These are phyloP conservation scores for Paulownia fortunei DNA, from an alignment of 257 asterid species.

Conservation along the genomic window DNA sequence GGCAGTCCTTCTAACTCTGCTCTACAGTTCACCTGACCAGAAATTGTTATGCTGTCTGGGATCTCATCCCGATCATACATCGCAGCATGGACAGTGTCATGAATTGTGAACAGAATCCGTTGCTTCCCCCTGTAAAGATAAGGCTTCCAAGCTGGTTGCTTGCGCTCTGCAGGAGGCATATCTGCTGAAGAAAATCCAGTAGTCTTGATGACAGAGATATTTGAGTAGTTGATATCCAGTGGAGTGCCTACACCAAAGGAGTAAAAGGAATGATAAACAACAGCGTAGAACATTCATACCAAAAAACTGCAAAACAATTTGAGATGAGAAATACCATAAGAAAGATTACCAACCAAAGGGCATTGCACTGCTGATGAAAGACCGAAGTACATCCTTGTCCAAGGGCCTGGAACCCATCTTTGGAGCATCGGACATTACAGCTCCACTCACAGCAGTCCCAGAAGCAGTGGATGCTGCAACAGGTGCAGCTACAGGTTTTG, in stretches of 20 bases:
- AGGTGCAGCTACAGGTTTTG: conserved; percentile 86
- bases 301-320: neutral
- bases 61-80: conserved; percentile 97
- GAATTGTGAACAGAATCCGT: conserved; percentile 84
- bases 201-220: conserved; percentile 71
- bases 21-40: conserved; percentile 97
- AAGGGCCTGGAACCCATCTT: conserved; percentile 81
- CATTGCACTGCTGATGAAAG: conserved; percentile 85
- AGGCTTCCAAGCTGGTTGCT: conserved; percentile 99
- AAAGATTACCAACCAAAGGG: conserved; percentile 83
- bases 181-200: conserved; percentile 86
- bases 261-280: conserved; percentile 22
- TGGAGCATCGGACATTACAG: conserved; percentile 70
- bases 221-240: conserved; percentile 81
- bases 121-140: conserved; percentile 92
- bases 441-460: conserved; percentile 67
- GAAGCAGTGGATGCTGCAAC: conserved; percentile 76
- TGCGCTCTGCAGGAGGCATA: conserved; percentile 82
- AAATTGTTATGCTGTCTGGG: conserved; percentile 77
- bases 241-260: conserved; percentile 72
- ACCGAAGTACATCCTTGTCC: conserved; percentile 86
- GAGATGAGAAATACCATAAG: conserved; percentile 29
- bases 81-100: conserved; percentile 89
- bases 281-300: conserved; percentile 4
- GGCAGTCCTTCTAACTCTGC: conserved; percentile 98